A percentile compares a stretch with the other conserved stretches of the same genome.
These are phyloP conservation scores for California macrophylla DNA, from an alignment of 441 rosid species.

Conservation along the genomic window DNA sequence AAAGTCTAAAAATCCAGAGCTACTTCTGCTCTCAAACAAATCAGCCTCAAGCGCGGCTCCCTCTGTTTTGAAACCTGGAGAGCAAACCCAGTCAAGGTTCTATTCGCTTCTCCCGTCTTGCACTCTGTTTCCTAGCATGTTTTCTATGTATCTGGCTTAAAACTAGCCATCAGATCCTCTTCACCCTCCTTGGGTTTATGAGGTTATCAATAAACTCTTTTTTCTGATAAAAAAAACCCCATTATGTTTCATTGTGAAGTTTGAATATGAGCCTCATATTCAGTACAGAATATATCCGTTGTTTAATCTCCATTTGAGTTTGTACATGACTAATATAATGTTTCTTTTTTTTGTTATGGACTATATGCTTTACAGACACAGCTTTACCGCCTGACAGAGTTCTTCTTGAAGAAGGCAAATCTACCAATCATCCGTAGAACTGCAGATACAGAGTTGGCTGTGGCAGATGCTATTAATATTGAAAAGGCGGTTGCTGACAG, in stretches of 20 bases:
- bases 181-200: no score
- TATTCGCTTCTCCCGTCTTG: no score
- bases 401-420: slow-evolving; percentile 67
- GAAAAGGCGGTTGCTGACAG: slow-evolving; percentile 75
- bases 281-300: neutral
- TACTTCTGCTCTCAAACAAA: no score
- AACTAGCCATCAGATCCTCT: no score
- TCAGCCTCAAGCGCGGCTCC: no score
- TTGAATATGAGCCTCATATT: neutral
- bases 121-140: no score
- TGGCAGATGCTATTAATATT: slow-evolving; percentile 92
- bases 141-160: no score
- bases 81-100: no score
- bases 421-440: slow-evolving; percentile 55
- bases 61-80: no score
- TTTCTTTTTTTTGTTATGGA: neutral
- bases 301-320: neutral
- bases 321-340: neutral
- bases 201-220: no score
- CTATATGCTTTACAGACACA: slow-evolving; percentile 46
- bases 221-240: no score
- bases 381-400: slow-evolving; percentile 76
- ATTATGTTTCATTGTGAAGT: neutral
- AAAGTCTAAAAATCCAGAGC: no score
- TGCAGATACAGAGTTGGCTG: slow-evolving; percentile 91